Evolutionary conservation across 1,284 basidiomycete genomes (phyloP).

Genomic region (Testicularia cyperi): DNA sequence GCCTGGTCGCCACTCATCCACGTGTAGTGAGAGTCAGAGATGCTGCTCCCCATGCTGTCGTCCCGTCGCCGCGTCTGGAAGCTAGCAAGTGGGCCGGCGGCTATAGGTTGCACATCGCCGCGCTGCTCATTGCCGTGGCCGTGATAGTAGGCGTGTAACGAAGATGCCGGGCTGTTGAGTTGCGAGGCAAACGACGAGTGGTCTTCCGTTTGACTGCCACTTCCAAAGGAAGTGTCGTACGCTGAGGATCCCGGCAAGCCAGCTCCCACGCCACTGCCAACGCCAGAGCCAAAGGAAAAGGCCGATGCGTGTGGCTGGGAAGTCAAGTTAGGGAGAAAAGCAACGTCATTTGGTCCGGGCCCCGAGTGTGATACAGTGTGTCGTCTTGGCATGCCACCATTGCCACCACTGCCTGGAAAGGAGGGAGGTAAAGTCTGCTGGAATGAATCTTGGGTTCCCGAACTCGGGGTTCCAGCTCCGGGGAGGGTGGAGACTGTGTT

Average conservation of each 20-base stretch:
- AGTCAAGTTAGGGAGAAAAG: slow-evolving; percentile 10
- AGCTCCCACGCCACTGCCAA: no score
- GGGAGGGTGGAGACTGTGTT: slow-evolving; percentile 9
- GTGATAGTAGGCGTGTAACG: slow-evolving; percentile 24
- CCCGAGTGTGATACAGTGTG: slow-evolving; percentile 33
- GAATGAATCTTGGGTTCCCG: no score
- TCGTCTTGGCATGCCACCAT: slow-evolving; percentile 13
- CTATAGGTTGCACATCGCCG: slow-evolving; percentile 13
- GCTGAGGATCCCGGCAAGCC: no score
- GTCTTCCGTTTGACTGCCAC: slow-evolving; percentile 6
- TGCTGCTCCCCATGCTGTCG: slow-evolving; percentile 10
- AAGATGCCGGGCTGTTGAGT: slow-evolving; percentile 35
- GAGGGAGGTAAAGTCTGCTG: no score
- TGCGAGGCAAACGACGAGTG: slow-evolving; percentile 12
- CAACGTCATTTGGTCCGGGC: slow-evolving; percentile 16
- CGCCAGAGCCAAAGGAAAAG: slow-evolving; percentile 7
- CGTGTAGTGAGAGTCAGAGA: slow-evolving; percentile 9
- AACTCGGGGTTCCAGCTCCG: no score
- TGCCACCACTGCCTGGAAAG: background rate
- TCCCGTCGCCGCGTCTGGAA: slow-evolving; percentile 13
- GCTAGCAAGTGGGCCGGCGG: slow-evolving; percentile 4
- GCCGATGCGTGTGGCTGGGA: no score
- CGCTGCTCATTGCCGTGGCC: no score
- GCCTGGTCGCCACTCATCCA: slow-evolving; percentile 9
- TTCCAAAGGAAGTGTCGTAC: no score